Evolutionary conservation across 1,139 yeast genomes (phyloP), one percentile per base, ranked within the genome.

Genomic region (Komagataea norvegica): DNA sequence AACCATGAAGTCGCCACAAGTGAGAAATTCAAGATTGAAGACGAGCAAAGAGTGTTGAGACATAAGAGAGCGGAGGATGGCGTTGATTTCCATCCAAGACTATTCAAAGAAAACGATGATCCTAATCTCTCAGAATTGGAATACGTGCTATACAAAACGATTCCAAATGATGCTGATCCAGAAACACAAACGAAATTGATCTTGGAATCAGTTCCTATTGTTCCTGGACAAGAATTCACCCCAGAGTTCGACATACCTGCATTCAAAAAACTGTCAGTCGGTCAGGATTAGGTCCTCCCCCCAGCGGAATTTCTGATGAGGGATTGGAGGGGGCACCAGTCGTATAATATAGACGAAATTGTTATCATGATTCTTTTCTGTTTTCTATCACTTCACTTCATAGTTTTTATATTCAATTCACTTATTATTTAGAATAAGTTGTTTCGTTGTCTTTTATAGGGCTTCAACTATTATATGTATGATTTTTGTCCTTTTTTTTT

Each of bases 11-110:
- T 67, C 1, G 98, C 98, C 3, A 91, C 98, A 0, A 82, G 78
- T 20, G 96, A 88, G 55, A 91, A 91, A 60, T 83, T 69, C 53
- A 74, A 77, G 48, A 85, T 91, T 34, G 98, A 91, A 62, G 84
- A 88, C 45, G 71, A 71, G 17, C 98, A 91, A 62, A 74, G 98
- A 55, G 62, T 64, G 15, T 63, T 67, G 29, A 89, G 95, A 9
- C 83, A 81, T 56, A 70, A 76, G 52, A 74, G 98, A 50, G 58
- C 63, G 11, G 95, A 83, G 48, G 85, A 79, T 25, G 95, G 94
- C 6, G 79, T 74, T 2, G 86, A 79, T 45, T 88, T 85, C 60
- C 79, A 76, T 48, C 96, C 97, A 16, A 78, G 77, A 53, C 62
- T 87, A 36, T 91, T 91, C 65, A 74, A 72, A 54, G 55, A 55